Percentiles rank a stretch among this genome's conserved stretches.
These are phyloP conservation scores for Cryptosporidium sp. DNA, from an alignment of 169 alveolate species.

Conservation along the genomic window DNA sequence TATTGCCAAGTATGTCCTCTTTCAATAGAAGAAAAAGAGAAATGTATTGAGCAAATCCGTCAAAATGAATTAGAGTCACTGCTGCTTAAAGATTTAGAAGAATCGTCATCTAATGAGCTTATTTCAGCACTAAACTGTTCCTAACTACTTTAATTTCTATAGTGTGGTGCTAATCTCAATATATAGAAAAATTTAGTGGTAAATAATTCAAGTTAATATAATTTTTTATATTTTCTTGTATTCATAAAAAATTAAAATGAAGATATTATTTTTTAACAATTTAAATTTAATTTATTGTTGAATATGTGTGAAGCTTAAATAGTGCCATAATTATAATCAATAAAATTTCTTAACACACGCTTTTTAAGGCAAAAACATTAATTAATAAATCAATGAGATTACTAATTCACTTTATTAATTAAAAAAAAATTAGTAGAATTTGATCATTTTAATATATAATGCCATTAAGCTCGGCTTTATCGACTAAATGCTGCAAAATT, in stretches of 20 bases:
- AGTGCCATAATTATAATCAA: background rate
- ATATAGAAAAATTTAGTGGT: no score
- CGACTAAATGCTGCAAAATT: conserved; percentile 48
- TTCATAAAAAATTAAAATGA: no score
- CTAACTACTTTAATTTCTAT: background rate
- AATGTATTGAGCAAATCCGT: conserved; percentile 28
- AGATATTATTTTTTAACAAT: no score
- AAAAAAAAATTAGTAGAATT: background rate
- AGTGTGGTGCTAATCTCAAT: no score
- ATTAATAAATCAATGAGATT: background rate
- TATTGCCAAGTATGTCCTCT: conserved; percentile 53
- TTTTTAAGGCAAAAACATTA: background rate
- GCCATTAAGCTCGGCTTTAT: conserved; percentile 1
- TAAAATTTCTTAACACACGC: background rate
- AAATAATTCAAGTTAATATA: background rate
- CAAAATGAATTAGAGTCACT: conserved; percentile 47
- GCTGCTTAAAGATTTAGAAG: conserved; percentile 52
- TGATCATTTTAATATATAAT: background rate
- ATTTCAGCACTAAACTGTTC: background rate
- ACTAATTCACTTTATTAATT: background rate
- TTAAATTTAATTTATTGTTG: no score
- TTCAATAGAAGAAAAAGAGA: conserved; percentile 20
- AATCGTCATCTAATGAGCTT: background rate
- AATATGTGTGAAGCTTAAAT: background rate
- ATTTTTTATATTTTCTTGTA: background rate